Evolutionary conservation across 768 basidiomycete genomes (phyloP), one percentile per base, ranked within the genome.

Genomic region (Postia placenta): DNA sequence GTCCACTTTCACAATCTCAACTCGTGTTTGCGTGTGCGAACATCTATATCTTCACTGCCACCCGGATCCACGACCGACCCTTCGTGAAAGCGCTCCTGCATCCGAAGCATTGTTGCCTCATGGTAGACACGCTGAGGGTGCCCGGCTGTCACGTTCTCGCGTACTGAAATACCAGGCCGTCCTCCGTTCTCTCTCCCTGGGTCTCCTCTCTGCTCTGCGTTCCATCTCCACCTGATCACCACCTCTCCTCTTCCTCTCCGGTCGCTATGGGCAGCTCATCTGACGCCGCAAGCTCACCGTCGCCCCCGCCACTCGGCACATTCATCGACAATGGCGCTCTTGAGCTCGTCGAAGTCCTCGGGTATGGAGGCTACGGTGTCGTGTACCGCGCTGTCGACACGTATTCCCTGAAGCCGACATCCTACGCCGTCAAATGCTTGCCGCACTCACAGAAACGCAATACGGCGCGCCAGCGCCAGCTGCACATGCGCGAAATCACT

Each of bases 311-410:
- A 53, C 69, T 87, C 53, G 93, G 93, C 39, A 83, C 85, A 54
- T 67, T 80, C 63, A 90, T 98, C 72, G 91, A 94, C 75, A 75
- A 80, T 54, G 84, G 82, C 56, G 71, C 80, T 42, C 80, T 97
- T 50, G 79, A 92, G 67, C 83, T 98, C 52, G 79, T 87, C 58
- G 81, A 87, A 59, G 78, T 94, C 54, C 80, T 98, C 43, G 95
- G 95, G 28, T 80, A 87, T 27, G 95, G 95, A 11, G 94, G 94
- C 20, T 98, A 96, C 63, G 95, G 95, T 47, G 84, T 93, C 58
- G 95, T 97, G 11, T 96, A 95, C 66, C 86, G 88, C 48, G 94
- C 91, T 22, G 73, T 87, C 51, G 87, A 88, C 62, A 66, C 69
- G 11, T 61, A 56, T 48, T 58, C 59, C 40, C 72, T 62, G 45